These are phyloP conservation scores for Cornus kousa DNA, from an alignment of 148 eudicot species.

Conservation along the genomic window DNA sequence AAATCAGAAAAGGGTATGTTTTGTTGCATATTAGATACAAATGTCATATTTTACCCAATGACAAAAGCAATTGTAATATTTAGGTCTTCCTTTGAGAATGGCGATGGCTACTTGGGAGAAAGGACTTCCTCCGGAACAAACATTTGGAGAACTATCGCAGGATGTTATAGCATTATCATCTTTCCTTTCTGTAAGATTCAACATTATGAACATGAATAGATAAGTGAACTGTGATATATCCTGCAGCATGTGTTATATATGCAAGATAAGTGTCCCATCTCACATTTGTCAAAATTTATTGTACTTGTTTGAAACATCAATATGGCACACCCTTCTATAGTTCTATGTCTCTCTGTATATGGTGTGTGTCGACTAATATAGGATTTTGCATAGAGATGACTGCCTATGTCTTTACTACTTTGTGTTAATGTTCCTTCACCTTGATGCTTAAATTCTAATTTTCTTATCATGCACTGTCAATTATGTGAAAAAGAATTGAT, in stretches of 20 bases:
- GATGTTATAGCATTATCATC: slow-evolving; percentile 43
- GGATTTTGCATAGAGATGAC: not conserved
- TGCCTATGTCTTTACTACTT: not conserved
- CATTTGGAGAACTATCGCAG: slow-evolving; percentile 43
- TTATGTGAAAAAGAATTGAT: slow-evolving; percentile 16
- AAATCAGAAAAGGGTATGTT: not conserved
- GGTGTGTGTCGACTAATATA: not conserved
- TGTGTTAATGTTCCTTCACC: not conserved
- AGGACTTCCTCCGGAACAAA: slow-evolving; percentile 44
- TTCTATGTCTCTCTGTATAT: not conserved
- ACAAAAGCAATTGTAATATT: not conserved
- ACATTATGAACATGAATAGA: not conserved
- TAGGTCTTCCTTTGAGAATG: slow-evolving; percentile 38
- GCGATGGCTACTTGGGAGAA: slow-evolving; percentile 39
- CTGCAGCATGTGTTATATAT: not conserved
- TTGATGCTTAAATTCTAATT: slow-evolving; percentile 1
- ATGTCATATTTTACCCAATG: not conserved
- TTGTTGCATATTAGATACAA: not conserved
- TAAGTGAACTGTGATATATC: not conserved
- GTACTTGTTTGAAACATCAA: slow-evolving; percentile 4
- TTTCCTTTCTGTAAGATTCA: slow-evolving; percentile 54
- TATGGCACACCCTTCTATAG: not conserved
- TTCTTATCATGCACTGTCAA: not conserved
- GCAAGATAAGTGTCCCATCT: not conserved
- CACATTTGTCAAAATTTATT: not conserved